Evolutionary conservation across 805 yeast genomes (phyloP).

Genomic region (Lipomyces starkeyi): DNA sequence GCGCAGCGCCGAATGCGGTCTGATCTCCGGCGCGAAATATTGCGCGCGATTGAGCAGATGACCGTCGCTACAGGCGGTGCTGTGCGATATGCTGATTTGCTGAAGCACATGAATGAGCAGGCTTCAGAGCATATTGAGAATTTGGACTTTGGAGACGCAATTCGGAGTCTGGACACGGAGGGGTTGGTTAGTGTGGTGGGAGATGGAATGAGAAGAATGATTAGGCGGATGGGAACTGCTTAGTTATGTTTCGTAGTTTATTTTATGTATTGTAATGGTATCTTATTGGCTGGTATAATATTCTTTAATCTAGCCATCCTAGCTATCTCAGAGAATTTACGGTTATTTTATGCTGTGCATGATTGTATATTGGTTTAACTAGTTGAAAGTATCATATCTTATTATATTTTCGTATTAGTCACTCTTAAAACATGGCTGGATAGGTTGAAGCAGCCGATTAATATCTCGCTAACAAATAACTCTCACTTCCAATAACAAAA

Average conservation of each 20-base stretch:
- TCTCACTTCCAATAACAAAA: too few species aligned
- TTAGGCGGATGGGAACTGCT: conserved; percentile 45
- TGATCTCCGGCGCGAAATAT: conserved; percentile 68
- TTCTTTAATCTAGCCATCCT: neutral
- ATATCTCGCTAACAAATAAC: too few species aligned
- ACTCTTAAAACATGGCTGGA: too few species aligned
- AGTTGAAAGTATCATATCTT: neutral
- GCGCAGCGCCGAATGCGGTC: conserved; percentile 81
- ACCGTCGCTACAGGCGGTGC: conserved; percentile 47
- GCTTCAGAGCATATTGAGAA: conserved; percentile 70
- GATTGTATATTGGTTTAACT: neutral
- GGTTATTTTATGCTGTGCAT: neutral
- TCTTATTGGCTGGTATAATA: neutral
- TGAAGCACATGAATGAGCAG: conserved; percentile 68
- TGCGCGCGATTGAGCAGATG: conserved; percentile 55
- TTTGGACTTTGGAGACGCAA: conserved; percentile 68
- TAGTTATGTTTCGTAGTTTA: neutral
- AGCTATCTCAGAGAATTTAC: neutral
- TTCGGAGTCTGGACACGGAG: conserved; percentile 72
- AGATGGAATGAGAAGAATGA: conserved; percentile 70
- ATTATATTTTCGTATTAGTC: too few species aligned
- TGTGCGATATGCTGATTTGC: conserved; percentile 64
- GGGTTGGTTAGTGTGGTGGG: conserved; percentile 72
- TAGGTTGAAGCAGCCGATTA: too few species aligned
- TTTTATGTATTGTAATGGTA: neutral